phyloP scores from a whole-genome alignment of 2,329 filamentous ascomycete genomes.

The Fusarium sp. region DNA sequence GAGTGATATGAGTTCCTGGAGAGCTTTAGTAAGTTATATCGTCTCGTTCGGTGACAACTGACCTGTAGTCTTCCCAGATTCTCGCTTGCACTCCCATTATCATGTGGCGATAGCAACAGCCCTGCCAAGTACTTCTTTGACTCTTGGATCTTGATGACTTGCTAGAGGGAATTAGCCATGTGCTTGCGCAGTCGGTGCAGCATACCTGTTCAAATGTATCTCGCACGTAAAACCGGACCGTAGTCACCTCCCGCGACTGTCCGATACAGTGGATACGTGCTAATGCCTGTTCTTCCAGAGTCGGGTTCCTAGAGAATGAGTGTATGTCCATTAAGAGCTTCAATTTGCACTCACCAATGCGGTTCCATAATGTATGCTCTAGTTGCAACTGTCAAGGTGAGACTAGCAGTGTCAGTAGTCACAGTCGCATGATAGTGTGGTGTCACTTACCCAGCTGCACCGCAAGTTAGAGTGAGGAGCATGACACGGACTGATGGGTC shows the following conservation, averaged over 20 bases:
- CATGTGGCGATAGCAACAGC: conserved; percentile 6
- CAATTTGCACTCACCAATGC: too few species aligned
- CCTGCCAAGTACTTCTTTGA: conserved; percentile 20
- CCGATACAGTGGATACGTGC: conserved; percentile 53
- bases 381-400: conserved; percentile 60
- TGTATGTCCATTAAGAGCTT: too few species aligned
- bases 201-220: conserved; percentile 53
- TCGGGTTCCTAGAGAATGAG: conserved; percentile 52
- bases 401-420: conserved; percentile 40
- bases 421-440: background rate
- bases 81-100: background rate
- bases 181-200: rapidly evolving
- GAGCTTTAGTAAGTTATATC: background rate
- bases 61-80: conserved; percentile 12
- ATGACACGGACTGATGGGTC: conserved; percentile 55
- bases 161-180: background rate
- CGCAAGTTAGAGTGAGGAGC: conserved; percentile 62
- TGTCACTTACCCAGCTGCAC: conserved; percentile 59
- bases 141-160: conserved; percentile 30
- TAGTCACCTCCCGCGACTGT: conserved; percentile 51
- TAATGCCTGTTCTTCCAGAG: conserved; percentile 57
- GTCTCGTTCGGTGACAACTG: rapidly evolving
- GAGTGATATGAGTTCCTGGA: conserved; percentile 7
- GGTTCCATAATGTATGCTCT: conserved; percentile 63
- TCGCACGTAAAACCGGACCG: conserved; percentile 52